phyloP scores from a whole-genome alignment of 1,284 basidiomycete species.

The Peniophora sp. region DNA sequence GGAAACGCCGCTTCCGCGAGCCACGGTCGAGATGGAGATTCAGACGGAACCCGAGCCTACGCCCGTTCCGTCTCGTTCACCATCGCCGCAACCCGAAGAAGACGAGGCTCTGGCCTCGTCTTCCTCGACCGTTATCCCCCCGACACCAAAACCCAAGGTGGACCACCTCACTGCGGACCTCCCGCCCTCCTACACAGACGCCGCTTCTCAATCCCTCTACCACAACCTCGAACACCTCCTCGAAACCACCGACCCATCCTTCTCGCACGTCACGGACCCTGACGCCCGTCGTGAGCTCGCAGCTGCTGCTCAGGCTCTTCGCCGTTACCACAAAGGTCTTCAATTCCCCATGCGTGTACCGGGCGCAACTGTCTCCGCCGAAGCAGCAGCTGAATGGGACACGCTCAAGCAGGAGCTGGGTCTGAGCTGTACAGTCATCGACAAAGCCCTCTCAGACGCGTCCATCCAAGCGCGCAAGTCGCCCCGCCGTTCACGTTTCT shows the following conservation, averaged over 20 bases:
- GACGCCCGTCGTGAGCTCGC: conserved; percentile 30
- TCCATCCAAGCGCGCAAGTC: conserved; percentile 23
- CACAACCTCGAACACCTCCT: conserved; percentile 37
- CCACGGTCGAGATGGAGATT: conserved; percentile 28
- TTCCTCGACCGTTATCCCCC: conserved; percentile 59
- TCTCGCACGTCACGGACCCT: conserved; percentile 11
- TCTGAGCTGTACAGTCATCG: conserved; percentile 69
- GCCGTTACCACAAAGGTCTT: conserved; percentile 63
- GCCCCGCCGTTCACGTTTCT: conserved; percentile 46
- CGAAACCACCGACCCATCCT: conserved; percentile 8
- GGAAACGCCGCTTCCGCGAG: conserved; percentile 20
- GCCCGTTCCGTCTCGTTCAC: conserved; percentile 20
- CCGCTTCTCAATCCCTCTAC: conserved; percentile 19
- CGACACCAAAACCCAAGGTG: conserved; percentile 49
- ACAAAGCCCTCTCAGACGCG: conserved; percentile 57
- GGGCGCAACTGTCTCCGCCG: no score
- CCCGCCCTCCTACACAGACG: conserved; percentile 64
- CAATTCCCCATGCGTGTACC: conserved; percentile 42
- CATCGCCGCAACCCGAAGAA: conserved; percentile 26
- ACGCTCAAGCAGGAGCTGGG: conserved; percentile 71
- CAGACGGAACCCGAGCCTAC: conserved; percentile 37
- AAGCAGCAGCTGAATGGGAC: conserved; percentile 61
- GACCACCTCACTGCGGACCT: conserved; percentile 35
- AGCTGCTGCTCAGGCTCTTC: conserved; percentile 52
- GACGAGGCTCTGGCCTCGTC: conserved; percentile 58